Evolutionary conservation across 306 rosid species (phyloP).

Genomic region (Corylus heterophylla): DNA sequence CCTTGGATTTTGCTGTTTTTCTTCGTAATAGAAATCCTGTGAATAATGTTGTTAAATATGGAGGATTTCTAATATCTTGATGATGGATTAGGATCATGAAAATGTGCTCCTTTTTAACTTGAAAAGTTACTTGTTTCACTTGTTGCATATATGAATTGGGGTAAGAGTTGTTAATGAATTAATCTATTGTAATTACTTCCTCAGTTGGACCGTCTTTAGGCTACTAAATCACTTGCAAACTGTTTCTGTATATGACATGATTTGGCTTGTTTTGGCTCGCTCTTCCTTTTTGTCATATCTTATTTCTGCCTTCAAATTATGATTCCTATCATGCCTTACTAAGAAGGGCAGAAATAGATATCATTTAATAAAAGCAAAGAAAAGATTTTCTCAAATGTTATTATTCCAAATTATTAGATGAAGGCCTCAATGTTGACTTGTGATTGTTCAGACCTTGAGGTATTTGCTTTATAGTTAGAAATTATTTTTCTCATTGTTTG

Average conservation of each 20-base stretch:
- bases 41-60: not conserved
- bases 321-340: not conserved
- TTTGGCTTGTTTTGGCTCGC: not conserved
- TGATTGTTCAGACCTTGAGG: not conserved
- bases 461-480: not conserved
- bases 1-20: conserved; percentile 10
- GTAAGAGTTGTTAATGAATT: not conserved
- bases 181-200: not conserved
- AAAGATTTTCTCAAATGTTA: not conserved
- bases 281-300: not conserved
- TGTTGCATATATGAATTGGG: not conserved
- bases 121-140: not conserved
- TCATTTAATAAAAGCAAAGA: not conserved
- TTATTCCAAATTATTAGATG: not conserved
- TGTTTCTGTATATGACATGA: not conserved
- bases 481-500: not conserved
- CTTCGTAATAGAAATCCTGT: not conserved
- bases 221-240: not conserved
- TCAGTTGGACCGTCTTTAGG: not conserved
- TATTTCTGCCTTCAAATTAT: not conserved
- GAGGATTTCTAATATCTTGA: conserved; percentile 3
- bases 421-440: not conserved
- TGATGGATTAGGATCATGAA: not conserved
- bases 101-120: not conserved
- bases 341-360: not conserved